Percentiles rank a stretch among this genome's conserved stretches.
Evolutionary conservation across 495 filamentous ascomycete genomes (phyloP).

Genomic region (Annulohypoxylon stygium): DNA sequence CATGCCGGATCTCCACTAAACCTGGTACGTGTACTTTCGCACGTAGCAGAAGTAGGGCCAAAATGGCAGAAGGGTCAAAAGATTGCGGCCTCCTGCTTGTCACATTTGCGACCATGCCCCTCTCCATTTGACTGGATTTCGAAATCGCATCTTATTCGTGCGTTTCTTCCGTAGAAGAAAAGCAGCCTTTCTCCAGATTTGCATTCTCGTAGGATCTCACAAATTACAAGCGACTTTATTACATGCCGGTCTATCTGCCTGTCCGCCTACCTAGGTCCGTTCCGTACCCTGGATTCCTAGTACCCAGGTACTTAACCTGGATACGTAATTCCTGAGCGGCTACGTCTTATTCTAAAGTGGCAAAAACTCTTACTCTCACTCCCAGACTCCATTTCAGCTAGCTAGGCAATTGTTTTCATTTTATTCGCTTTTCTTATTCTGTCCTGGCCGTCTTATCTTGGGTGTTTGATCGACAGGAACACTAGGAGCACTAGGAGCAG

Average conservation of each 20-base stretch:
- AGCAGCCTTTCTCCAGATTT: conserved; percentile 24
- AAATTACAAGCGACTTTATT: conserved; percentile 1
- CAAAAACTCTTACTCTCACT: conserved; percentile 11
- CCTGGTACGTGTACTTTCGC: conserved; percentile 34
- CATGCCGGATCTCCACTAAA: conserved; percentile 37
- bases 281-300: neutral
- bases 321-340: neutral
- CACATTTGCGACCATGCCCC: conserved; percentile 19
- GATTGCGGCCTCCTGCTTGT: conserved; percentile 24
- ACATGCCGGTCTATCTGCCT: neutral
- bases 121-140: conserved; percentile 33
- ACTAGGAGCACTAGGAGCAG: conserved; percentile 34
- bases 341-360: conserved; percentile 18
- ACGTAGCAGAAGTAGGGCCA: conserved; percentile 4
- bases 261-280: neutral
- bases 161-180: conserved; percentile 12
- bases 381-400: conserved; percentile 8
- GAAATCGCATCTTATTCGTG: conserved; percentile 36
- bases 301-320: neutral
- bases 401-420: conserved; percentile 13
- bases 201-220: conserved; percentile 14
- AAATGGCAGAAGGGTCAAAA: conserved; percentile 13
- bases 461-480: conserved; percentile 34
- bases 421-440: conserved; percentile 5
- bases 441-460: neutral